These are phyloP conservation scores for Pestalotiopsis sp. DNA, from an alignment of 2,329 filamentous ascomycete genomes.

Conservation along the genomic window DNA sequence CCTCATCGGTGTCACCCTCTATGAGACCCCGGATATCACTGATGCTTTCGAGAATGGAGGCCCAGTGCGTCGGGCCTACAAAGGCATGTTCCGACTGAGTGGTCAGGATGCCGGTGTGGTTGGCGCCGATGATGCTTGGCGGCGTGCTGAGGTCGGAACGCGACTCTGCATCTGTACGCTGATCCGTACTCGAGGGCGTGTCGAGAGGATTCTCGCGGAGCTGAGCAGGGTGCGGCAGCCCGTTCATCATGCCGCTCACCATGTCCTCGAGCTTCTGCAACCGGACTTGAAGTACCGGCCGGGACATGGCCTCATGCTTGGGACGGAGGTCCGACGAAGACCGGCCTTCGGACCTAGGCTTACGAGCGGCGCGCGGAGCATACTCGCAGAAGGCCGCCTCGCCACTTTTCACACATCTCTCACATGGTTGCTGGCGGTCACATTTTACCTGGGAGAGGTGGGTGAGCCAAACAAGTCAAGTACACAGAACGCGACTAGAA, in stretches of 20 bases:
- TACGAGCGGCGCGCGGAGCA: constrained; percentile 35
- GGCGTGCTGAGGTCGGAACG: constrained; percentile 32
- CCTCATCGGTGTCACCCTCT: constrained; percentile 27
- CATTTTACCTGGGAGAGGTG: constrained; percentile 35
- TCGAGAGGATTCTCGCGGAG: constrained; percentile 24
- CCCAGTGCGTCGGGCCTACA: constrained; percentile 37
- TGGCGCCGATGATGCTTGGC: constrained; percentile 19
- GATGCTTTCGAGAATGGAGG: constrained; percentile 38
- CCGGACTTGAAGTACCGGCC: constrained; percentile 35
- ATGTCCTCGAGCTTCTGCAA: constrained; percentile 39
- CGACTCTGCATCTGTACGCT: constrained; percentile 27
- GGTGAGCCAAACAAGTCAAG: constrained; percentile 3
- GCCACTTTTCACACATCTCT: constrained; percentile 40
- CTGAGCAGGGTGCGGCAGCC: constrained; percentile 20
- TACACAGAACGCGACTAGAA: background rate
- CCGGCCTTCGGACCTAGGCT: constrained; percentile 32
- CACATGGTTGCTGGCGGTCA: constrained; percentile 41
- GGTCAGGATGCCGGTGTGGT: constrained; percentile 17
- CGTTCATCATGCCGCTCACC: constrained; percentile 29
- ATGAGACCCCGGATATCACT: constrained; percentile 36
- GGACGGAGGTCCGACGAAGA: constrained; percentile 28
- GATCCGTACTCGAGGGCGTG: constrained; percentile 30
- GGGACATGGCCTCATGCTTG: constrained; percentile 29
- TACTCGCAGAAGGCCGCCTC: constrained; percentile 38
- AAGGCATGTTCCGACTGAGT: constrained; percentile 30